Base-by-base conservation (phyloP, 495 filamentous ascomycete genomes). In the Lophium mytilinum region DNA sequence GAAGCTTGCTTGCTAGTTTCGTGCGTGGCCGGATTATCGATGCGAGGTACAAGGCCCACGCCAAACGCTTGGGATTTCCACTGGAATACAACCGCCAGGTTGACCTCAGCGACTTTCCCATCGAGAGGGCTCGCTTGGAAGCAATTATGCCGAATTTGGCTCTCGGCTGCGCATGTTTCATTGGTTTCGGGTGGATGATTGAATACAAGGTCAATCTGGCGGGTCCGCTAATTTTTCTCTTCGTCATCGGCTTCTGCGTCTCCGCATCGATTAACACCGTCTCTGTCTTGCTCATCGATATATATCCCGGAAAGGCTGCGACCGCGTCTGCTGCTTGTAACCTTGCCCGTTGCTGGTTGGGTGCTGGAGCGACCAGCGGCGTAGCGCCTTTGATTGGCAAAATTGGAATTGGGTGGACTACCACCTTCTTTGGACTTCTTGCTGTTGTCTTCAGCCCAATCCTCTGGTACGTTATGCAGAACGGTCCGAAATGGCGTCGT, bases 361-460 rank as follows among this genome's bases (percentile, higher is more conserved):
- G 39, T 2, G 39, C 39, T 41, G 39, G 12, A 14, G 11, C 39
- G 39, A 41, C 12, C 2, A 17, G 12, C 4, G 39, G 12, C 39
- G 17, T 41, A 4, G 17, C 17, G 11, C 39, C 39, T 14, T 14
- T 41, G 39, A 41, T 12, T 41, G 39, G 17, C 3, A 17, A 12
- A 4, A 17, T 41, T 17, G 39, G 39, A 41, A 41, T 12, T 14
- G 39, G 39, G 12, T 41, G 39, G 39, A 17, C 39, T 30, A 71
- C 70, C 55, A 72, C 70, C 1, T 40, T 67, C 30, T 35, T 70
- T 15, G 48, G n/a, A 1, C 48, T 51, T 12, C 24, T 51, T 3
- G 24, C 4, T 14, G 35, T 51, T 24, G 48, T 19, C 12, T 51
- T 51, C 18, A 51, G 24, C 12, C 48, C 48, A n/a, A 12, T 30